Evolutionary conservation across 2,329 filamentous ascomycete genomes (phyloP).

Genomic region (Trichophyton equinum): DNA sequence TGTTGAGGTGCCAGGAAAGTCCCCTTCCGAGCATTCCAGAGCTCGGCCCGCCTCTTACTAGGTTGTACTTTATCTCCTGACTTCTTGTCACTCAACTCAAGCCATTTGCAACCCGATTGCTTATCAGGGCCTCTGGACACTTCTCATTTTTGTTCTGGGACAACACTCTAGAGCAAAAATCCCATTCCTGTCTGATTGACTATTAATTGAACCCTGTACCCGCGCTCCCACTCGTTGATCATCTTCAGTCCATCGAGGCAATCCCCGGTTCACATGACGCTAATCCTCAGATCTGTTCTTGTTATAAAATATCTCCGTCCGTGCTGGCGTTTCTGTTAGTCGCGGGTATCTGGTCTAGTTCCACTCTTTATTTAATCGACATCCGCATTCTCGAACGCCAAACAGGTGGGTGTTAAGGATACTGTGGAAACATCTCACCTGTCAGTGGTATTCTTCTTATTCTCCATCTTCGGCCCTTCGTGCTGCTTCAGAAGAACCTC

Average conservation of each 20-base stretch:
- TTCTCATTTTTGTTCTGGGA: background rate
- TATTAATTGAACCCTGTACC: constrained; percentile 4
- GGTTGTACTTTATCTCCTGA: background rate
- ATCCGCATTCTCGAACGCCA: background rate
- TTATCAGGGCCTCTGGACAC: background rate
- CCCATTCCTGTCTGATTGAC: background rate
- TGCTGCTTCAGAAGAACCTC: background rate
- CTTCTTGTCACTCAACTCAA: constrained; percentile 3
- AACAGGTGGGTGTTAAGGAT: background rate
- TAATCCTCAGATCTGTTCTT: background rate
- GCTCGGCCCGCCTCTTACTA: background rate
- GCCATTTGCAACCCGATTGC: background rate
- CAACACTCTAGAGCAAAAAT: background rate
- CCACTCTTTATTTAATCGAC: background rate
- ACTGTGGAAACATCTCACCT: background rate
- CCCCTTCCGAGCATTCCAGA: constrained; percentile 4
- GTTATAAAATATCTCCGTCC: background rate
- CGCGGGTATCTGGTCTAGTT: constrained; percentile 1
- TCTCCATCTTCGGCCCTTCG: background rate
- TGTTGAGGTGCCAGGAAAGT: constrained; percentile 4
- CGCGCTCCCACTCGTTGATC: background rate
- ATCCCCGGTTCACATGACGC: constrained; percentile 4
- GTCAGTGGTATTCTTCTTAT: constrained; percentile 2
- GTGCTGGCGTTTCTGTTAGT: constrained; percentile 3
- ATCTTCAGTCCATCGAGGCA: background rate